Base-by-base conservation (phyloP, 1,139 yeast genomes). In the Yamadazyma dushanensis region DNA sequence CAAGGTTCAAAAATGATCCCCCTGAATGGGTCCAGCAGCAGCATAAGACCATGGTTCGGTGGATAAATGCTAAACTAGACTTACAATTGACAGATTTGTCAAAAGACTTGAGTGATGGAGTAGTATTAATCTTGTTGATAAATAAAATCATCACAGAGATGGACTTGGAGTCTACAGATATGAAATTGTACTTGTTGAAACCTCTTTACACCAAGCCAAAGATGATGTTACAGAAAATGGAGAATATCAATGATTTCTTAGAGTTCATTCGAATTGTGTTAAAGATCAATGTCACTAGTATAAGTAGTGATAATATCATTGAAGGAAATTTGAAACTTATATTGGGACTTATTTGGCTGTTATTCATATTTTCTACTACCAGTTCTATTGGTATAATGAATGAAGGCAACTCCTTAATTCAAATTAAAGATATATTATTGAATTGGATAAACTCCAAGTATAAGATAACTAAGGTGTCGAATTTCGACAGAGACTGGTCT, bases 291-390 rank as follows among this genome's bases (percentile, higher is more conserved):
- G 63, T 77, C 23, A 66, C 73, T 46, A 74, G 76, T 47, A 77
- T 83, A 32, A 81, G 84, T 17, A 78, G 87, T n/a, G 85, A 80
- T 36, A 83, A 80, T 54, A 72, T 83, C 16, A 69, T 75, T 16
- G 86, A 80, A 33, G 84, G 85, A 1, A 77, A 82, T 50, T 56
- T 69, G 35, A 83, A 83, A 51, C 58, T 80, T 31, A 75, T 78
- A n/a, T 57, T 82, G 44, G 88, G 88, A 1, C 61, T 83, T 30
- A 56, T 82, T 8, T 83, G 90, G 90, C 69, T 77, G 26, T 54
- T 80, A 32, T 78, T 78, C 48, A 54, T 78, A 26, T 66, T 75
- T 39, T 73, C 73, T 43, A 68, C 83, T 5, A 46, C 61, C n/a
- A 51, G 44, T 38, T 52, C 61, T 2, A 46, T 47, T 7, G 47